Percentiles rank a stretch among this genome's conserved stretches.
Evolutionary conservation across 768 basidiomycete genomes (phyloP).

Genomic region (Chalciporus piperatus): DNA sequence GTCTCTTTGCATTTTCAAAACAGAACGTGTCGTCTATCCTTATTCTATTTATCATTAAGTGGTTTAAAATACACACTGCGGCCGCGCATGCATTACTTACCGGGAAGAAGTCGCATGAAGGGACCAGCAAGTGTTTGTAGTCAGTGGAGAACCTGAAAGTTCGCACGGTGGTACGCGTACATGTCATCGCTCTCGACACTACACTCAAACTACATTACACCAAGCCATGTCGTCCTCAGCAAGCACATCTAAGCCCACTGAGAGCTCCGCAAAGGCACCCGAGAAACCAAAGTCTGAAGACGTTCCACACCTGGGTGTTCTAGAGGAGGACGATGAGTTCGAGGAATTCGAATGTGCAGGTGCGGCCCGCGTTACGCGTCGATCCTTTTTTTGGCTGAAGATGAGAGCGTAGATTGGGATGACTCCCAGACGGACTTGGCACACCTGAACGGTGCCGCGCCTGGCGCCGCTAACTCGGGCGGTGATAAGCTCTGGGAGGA

Average conservation of each 20-base stretch:
- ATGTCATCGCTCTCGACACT: too few relatives aligned
- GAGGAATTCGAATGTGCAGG: conserved; percentile 90
- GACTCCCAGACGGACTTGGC: conserved; percentile 81
- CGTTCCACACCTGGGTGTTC: conserved; percentile 71
- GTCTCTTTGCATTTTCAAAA: conserved; percentile 7
- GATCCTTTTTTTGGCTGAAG: neutral
- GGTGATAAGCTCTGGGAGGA: conserved; percentile 98
- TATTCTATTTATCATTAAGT: conserved; percentile 32
- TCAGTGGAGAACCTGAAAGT: neutral
- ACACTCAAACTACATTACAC: neutral
- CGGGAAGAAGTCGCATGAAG: neutral
- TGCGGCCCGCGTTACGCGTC: conserved; percentile 30
- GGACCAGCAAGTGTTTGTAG: too few relatives aligned
- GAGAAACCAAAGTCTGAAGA: conserved; percentile 45
- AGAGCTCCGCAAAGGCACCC: conserved; percentile 22
- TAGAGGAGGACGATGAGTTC: conserved; percentile 98
- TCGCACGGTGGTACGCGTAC: conserved; percentile 27
- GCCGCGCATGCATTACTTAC: conserved; percentile 1
- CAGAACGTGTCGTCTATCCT: conserved; percentile 25
- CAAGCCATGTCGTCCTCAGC: conserved; percentile 42
- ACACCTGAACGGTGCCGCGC: conserved; percentile 69
- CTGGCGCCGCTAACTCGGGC: conserved; percentile 73
- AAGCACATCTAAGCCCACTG: conserved; percentile 45
- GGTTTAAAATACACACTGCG: conserved; percentile 5
- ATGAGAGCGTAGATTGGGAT: conserved; percentile 66